Percentiles rank a stretch among this genome's conserved stretches.
phyloP scores from a whole-genome alignment of 2,329 filamentous ascomycete genomes.

The Colletotrichum higginsianum region DNA sequence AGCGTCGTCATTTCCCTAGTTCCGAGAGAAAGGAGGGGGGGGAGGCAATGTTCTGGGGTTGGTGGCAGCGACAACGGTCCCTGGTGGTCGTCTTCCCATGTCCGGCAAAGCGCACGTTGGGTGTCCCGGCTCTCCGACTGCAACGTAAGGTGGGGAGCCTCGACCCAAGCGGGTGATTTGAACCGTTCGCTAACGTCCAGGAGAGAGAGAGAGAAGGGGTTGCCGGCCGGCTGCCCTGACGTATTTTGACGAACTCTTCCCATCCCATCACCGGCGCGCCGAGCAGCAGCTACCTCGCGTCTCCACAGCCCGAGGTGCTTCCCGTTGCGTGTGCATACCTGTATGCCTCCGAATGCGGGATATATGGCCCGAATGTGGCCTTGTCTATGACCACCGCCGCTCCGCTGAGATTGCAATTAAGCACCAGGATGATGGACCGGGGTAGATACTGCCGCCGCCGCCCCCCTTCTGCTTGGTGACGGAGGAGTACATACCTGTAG shows the following conservation, averaged over 20 bases:
- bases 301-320: slow-evolving; percentile 26
- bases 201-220: not conserved
- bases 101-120: slow-evolving; percentile 28
- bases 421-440: slow-evolving; percentile 22
- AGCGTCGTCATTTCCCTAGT: slow-evolving; percentile 40
- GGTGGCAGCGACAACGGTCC: slow-evolving; percentile 22
- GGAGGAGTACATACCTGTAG: not conserved
- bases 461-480: slow-evolving; percentile 3
- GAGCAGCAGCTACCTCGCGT: slow-evolving; percentile 17
- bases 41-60: not conserved
- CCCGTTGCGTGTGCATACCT: not conserved
- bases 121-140: slow-evolving; percentile 39
- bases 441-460: not conserved
- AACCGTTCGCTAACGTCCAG: slow-evolving; percentile 17
- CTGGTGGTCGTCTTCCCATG: slow-evolving; percentile 19
- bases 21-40: slow-evolving; percentile 24
- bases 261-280: slow-evolving; percentile 39
- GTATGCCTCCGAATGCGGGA: slow-evolving; percentile 13
- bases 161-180: slow-evolving; percentile 27
- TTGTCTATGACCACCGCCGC: slow-evolving; percentile 3
- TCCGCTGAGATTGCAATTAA: slow-evolving; percentile 31
- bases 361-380: slow-evolving; percentile 4
- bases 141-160: slow-evolving; percentile 36
- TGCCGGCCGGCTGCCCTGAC: slow-evolving; percentile 15
- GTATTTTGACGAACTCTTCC: slow-evolving; percentile 38